phyloP scores from a whole-genome alignment of 768 basidiomycete genomes.

The Udeniomyces megalosporus region DNA sequence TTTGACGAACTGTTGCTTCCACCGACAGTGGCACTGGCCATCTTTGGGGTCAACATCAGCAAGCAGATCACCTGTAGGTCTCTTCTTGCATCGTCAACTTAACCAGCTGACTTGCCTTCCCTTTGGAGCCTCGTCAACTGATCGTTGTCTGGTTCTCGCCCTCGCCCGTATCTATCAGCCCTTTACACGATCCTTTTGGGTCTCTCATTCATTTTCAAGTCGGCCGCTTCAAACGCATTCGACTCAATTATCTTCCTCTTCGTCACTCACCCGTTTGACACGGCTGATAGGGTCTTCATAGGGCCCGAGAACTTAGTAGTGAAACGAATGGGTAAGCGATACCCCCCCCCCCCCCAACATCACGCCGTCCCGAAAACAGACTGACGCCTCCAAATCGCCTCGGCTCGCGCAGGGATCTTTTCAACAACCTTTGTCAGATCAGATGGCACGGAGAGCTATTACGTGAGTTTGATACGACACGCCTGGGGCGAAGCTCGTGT shows the following conservation, averaged over 20 bases:
- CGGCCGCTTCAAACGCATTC: conserved; percentile 53
- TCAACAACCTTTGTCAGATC: conserved; percentile 58
- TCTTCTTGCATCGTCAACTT: neutral
- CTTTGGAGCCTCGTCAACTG: too few species aligned
- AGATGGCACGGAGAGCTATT: conserved; percentile 64
- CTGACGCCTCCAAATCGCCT: conserved; percentile 43
- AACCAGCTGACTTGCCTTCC: neutral
- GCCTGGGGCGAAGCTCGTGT: too few species aligned
- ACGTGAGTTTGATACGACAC: too few species aligned
- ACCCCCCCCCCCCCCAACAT: conserved; percentile 15
- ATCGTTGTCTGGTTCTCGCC: neutral
- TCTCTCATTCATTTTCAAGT: conserved; percentile 66
- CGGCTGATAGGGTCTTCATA: conserved; percentile 66
- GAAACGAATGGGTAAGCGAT: neutral
- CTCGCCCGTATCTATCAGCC: conserved; percentile 41
- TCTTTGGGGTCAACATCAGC: conserved; percentile 53
- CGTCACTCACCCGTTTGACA: conserved; percentile 58
- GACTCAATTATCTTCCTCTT: conserved; percentile 71
- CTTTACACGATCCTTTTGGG: conserved; percentile 57
- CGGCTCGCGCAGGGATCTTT: conserved; percentile 63
- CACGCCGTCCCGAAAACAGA: neutral
- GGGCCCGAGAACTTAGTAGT: conserved; percentile 32
- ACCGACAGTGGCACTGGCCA: conserved; percentile 46
- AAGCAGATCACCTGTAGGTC: conserved; percentile 18
- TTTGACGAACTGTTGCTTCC: too few species aligned